Base-by-base conservation (phyloP, 148 eudicot species). In the Pouteria glomerata region DNA sequence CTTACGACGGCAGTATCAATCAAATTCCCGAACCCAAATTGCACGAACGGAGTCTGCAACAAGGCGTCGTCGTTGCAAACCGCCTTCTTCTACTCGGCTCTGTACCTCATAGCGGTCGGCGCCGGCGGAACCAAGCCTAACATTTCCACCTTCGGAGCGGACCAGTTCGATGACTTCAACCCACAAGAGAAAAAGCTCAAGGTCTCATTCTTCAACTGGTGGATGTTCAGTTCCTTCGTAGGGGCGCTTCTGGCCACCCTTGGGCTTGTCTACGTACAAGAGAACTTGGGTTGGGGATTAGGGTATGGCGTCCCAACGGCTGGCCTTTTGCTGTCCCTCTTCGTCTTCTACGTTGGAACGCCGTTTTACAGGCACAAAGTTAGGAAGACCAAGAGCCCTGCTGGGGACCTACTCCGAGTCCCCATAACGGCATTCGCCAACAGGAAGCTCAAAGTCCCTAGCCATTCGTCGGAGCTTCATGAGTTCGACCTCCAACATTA, bases 121-220 rank as follows among this genome's bases (percentile, higher is more conserved):
- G 86, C 98, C 0, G 98, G 98, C 50, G 96, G 98, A 8, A 93
- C 98, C 6, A 93, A 93, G 76, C 93, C 98, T 6, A 90, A 90
- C 76, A 93, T 93, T 19, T 93, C 98, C 35, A 93, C 98, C 16
- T 86, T 93, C 45, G 98, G 98, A 11, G 98, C 96, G 0, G 96
- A 93, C 78, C 98, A 93, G 61, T 93, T 93, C 57, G 96, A 93
- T 62, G 93, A 88, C 18, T 76, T 82, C 11, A 71, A 88, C 53
- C 85, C 92, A 1, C 61, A 69, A 14, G 98, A 93, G 69, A 90
- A 87, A 71, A 60, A 78, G 60, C 85, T 88, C 37, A 93, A 90
- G 72, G 87, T 71, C 18, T 93, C 98, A 1, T 93, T 93, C 81
- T 93, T 93, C 86, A 93, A 93, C 63, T 90, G 98, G 98, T 93